Percentiles rank a stretch among this genome's conserved stretches.
phyloP scores from a whole-genome alignment of 805 yeast species.

The Metschnikowia shivogae region DNA sequence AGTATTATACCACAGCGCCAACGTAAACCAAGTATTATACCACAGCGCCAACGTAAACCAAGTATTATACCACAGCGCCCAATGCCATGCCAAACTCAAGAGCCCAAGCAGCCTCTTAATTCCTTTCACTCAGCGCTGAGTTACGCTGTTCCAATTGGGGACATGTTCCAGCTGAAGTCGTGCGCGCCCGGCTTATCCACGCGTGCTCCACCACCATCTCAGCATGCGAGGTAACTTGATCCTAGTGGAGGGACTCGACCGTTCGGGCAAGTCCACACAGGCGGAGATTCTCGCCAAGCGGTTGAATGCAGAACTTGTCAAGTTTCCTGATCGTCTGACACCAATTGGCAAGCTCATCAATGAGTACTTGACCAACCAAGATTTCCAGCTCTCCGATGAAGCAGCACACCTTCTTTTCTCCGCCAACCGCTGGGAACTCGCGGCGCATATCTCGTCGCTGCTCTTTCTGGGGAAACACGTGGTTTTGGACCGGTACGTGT shows the following conservation, averaged over 20 bases:
- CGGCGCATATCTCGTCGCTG: slow-evolving; percentile 39
- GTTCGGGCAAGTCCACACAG: slow-evolving; percentile 95
- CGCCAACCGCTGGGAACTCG: slow-evolving; percentile 92
- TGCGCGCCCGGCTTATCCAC: neutral
- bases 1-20: too few relatives aligned
- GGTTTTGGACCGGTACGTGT: slow-evolving; percentile 81
- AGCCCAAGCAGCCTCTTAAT: too few relatives aligned
- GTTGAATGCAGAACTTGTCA: slow-evolving; percentile 43
- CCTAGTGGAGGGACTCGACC: slow-evolving; percentile 86
- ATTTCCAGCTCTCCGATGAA: slow-evolving; percentile 59
- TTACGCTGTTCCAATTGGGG: too few relatives aligned
- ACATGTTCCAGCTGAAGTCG: too few relatives aligned
- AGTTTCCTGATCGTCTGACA: slow-evolving; percentile 88
- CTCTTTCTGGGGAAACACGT: slow-evolving; percentile 55
- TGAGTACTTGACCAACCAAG: slow-evolving; percentile 54
- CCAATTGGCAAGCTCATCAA: slow-evolving; percentile 77
- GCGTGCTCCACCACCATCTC: neutral
- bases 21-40: too few relatives aligned
- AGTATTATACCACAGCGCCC: too few relatives aligned
- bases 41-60: too few relatives aligned
- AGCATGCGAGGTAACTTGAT: slow-evolving; percentile 65
- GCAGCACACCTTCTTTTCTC: slow-evolving; percentile 83
- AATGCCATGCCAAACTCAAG: too few relatives aligned
- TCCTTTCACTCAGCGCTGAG: too few relatives aligned
- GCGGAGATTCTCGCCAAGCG: slow-evolving; percentile 30